Conservation (phyloP, 805 yeast species). For the Nakazawaea ambrosiae region DNA sequence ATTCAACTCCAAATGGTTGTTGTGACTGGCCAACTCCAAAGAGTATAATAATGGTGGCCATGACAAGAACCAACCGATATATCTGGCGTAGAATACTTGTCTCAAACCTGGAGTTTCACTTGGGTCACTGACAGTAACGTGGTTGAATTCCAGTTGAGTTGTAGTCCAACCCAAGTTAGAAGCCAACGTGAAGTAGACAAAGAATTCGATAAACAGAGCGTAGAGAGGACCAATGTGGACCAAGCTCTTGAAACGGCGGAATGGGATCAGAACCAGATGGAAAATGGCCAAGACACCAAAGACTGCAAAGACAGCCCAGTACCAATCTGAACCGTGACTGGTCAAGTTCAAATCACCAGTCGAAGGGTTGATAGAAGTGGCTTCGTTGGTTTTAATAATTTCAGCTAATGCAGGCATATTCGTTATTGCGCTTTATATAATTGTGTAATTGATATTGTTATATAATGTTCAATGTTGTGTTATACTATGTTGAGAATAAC, state of each 20-base stretch:
- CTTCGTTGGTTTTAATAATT: constrained; percentile 24
- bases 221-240: constrained; percentile 34
- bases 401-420: constrained; percentile 6
- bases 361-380: constrained; percentile 34
- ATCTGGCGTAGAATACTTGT: constrained; percentile 51
- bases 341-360: constrained; percentile 46
- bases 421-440: no score
- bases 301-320: constrained; percentile 54
- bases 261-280: constrained; percentile 20
- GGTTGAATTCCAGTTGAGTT: constrained; percentile 39
- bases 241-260: constrained; percentile 28
- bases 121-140: constrained; percentile 27
- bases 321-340: constrained; percentile 57
- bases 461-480: neutral
- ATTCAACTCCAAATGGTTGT: constrained; percentile 23
- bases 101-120: constrained; percentile 26
- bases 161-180: constrained; percentile 52
- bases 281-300: constrained; percentile 29
- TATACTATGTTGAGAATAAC: no score
- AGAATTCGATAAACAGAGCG: constrained; percentile 34
- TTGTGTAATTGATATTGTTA: neutral
- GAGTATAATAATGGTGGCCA: constrained; percentile 37
- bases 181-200: constrained; percentile 48
- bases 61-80: constrained; percentile 50
- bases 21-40: constrained; percentile 24